Evolutionary conservation across 495 filamentous ascomycete genomes (phyloP).

Genomic region (Aspergillus hancockii): DNA sequence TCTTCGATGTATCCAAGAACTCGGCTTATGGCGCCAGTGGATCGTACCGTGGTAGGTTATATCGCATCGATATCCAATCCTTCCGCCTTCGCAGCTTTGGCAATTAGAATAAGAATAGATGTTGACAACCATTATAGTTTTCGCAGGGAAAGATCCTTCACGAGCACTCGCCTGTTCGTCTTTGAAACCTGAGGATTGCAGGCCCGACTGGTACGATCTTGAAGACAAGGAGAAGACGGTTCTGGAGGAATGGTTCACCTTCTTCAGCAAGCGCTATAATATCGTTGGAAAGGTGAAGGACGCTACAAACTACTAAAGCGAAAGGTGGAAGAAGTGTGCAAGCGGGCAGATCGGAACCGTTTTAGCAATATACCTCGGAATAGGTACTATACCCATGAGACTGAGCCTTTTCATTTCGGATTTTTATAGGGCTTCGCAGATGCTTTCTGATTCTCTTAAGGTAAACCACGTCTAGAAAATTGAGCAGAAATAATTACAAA

Average conservation of each 20-base stretch:
- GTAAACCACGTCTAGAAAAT: neutral
- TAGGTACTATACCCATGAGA: constrained; percentile 1
- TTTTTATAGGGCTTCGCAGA: constrained; percentile 13
- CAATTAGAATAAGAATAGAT: constrained; percentile 11
- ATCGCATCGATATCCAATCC: neutral
- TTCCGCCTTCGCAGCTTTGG: neutral
- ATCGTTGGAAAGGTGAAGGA: constrained; percentile 77
- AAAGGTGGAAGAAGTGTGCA: neutral
- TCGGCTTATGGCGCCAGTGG: constrained; percentile 80
- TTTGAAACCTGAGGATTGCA: constrained; percentile 80
- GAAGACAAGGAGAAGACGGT: constrained; percentile 82
- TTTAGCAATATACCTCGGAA: neutral
- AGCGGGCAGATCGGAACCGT: neutral
- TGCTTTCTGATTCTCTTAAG: constrained; percentile 17
- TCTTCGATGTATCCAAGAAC: constrained; percentile 93
- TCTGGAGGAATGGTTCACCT: constrained; percentile 89
- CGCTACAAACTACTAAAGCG: constrained; percentile 34
- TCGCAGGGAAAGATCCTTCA: constrained; percentile 92
- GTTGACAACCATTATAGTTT: constrained; percentile 58
- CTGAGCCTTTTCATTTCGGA: neutral
- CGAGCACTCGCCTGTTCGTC: constrained; percentile 84
- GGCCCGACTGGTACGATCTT: constrained; percentile 81
- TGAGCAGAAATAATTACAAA: constrained; percentile 3
- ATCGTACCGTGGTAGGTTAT: constrained; percentile 73
- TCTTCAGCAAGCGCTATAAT: constrained; percentile 95